Evolutionary conservation across 169 alveolate species (phyloP).

Genomic region (Plasmodium gaboni): DNA sequence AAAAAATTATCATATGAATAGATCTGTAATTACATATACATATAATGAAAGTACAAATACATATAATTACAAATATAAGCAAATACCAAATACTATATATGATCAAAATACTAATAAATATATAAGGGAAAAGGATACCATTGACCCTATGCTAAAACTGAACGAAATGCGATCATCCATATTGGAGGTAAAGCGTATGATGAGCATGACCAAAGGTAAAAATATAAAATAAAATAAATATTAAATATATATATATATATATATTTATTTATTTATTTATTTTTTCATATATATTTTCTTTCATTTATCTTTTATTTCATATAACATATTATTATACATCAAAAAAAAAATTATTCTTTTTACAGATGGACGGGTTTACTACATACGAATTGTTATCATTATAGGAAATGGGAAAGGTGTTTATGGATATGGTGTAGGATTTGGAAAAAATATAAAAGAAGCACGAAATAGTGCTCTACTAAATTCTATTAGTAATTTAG

Average conservation of each 20-base stretch:
- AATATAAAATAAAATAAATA: background rate
- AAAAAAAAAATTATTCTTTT: background rate
- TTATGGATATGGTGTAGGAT: constrained; percentile 86
- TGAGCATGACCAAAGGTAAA: constrained; percentile 85
- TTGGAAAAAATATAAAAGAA: constrained; percentile 83
- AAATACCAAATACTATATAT: constrained; percentile 72
- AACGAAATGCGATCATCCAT: constrained; percentile 83
- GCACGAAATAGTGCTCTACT: constrained; percentile 82
- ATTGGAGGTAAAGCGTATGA: constrained; percentile 82
- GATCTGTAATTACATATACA: constrained; percentile 56
- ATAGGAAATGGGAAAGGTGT: constrained; percentile 87
- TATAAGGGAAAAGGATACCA: constrained; percentile 79
- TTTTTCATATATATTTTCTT: background rate
- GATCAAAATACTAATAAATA: constrained; percentile 71
- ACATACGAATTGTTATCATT: constrained; percentile 82
- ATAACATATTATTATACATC: no score
- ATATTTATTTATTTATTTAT: background rate
- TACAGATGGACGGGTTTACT: constrained; percentile 84
- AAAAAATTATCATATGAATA: constrained; percentile 66
- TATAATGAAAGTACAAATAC: constrained; percentile 61
- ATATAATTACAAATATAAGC: constrained; percentile 65
- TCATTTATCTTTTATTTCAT: background rate
- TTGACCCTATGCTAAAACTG: constrained; percentile 83
- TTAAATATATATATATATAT: background rate
- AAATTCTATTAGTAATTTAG: constrained; percentile 83